These are phyloP conservation scores for Coemansia biformis DNA, from an alignment of 192 early-diverging fungal genomes.

Conservation along the genomic window DNA sequence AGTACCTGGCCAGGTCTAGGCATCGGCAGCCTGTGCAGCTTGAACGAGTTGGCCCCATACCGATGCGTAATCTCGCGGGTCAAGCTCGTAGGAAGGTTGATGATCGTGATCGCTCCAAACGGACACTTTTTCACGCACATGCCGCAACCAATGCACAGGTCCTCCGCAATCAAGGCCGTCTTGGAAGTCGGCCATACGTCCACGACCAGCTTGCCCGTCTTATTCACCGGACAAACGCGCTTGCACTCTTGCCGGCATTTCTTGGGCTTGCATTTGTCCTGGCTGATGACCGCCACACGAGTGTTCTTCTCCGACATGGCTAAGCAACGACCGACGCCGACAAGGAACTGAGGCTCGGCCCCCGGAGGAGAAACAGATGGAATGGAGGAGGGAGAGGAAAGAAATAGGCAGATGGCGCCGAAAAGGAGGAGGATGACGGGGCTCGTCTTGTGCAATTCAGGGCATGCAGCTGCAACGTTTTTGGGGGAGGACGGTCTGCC, in stretches of 20 bases:
- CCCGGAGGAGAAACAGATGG: too few species aligned
- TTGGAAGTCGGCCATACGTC: slow-evolving; percentile 81
- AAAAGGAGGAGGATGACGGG: too few species aligned
- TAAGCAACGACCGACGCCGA: too few species aligned
- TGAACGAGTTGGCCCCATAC: slow-evolving; percentile 96
- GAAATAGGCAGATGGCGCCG: too few species aligned
- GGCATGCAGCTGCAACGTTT: too few species aligned
- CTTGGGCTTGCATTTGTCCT: slow-evolving; percentile 98
- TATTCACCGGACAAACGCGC: slow-evolving; percentile 89
- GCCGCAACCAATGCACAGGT: slow-evolving; percentile 96
- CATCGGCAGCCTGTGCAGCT: slow-evolving; percentile 91
- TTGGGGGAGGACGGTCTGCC: too few species aligned
- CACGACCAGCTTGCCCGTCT: slow-evolving; percentile 97
- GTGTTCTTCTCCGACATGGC: slow-evolving; percentile 89
- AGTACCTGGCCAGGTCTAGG: slow-evolving; percentile 96
- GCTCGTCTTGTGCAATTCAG: too few species aligned
- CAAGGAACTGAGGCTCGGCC: too few species aligned
- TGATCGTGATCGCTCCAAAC: slow-evolving; percentile 92
- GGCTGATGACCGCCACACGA: slow-evolving; percentile 88
- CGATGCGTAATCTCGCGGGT: slow-evolving; percentile 93
- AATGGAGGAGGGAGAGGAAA: too few species aligned
- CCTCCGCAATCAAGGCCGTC: slow-evolving; percentile 90
- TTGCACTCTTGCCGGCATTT: slow-evolving; percentile 99
- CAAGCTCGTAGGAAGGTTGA: slow-evolving; percentile 95
- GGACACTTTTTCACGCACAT: slow-evolving; percentile 98